Evolutionary conservation across 306 rosid species (phyloP).

Genomic region (Rosa lucieae): DNA sequence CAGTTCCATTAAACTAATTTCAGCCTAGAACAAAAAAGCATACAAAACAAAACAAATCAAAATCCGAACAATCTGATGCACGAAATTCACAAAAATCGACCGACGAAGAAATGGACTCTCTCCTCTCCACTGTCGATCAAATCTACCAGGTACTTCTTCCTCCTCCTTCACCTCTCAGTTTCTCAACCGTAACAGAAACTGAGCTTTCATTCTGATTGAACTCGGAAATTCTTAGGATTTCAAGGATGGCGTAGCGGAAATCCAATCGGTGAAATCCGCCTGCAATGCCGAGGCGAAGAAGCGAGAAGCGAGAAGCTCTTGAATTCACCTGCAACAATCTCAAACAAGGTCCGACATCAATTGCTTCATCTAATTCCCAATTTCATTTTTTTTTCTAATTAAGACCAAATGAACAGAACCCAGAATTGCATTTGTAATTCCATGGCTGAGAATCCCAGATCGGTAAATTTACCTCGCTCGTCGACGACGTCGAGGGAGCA

Average conservation of each 20-base stretch:
- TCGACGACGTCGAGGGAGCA: conserved; percentile 95
- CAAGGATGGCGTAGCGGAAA: conserved; percentile 44
- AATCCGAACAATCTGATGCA: too few relatives aligned
- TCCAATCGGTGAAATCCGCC: conserved; percentile 45
- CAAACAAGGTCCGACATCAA: conserved; percentile 38
- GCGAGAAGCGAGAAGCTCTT: conserved; percentile 64
- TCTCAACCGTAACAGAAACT: neutral
- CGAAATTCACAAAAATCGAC: neutral
- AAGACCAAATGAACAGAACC: neutral
- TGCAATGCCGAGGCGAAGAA: conserved; percentile 43
- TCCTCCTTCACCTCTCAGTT: neutral
- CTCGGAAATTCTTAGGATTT: conserved; percentile 42
- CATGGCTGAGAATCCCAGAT: conserved; percentile 2
- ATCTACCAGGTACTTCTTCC: conserved; percentile 56
- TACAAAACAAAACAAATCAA: too few relatives aligned
- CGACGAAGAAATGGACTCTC: conserved; percentile 53
- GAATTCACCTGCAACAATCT: conserved; percentile 44
- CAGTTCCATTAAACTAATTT: too few relatives aligned
- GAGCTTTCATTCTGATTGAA: too few relatives aligned
- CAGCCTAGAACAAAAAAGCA: too few relatives aligned
- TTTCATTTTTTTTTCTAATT: neutral
- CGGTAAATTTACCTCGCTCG: conserved; percentile 64
- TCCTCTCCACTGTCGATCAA: conserved; percentile 52
- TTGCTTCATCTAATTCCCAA: neutral
- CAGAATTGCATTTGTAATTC: neutral